Evolutionary conservation across 106 monocot species (phyloP).

Genomic region (Cymbidium sinense): DNA sequence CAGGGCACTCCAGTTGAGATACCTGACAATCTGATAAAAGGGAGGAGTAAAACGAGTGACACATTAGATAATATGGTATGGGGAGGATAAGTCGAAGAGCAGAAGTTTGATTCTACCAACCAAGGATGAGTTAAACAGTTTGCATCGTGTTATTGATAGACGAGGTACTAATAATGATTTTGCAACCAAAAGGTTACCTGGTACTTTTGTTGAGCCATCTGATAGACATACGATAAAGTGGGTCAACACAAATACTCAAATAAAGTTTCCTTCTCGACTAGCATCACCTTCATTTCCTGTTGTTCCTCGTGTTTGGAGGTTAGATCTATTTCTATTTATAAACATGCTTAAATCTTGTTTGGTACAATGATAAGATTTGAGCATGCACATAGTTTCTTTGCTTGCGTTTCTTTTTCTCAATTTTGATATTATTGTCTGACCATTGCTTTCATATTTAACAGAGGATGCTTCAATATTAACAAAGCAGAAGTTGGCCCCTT

Average conservation of each 20-base stretch:
- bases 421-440: background rate
- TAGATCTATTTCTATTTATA: background rate
- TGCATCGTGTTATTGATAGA: background rate
- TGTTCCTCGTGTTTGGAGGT: constrained; percentile 20
- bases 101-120: background rate
- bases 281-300: constrained; percentile 1
- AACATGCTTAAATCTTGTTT: background rate
- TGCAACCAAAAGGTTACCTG: background rate
- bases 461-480: constrained; percentile 18
- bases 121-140: background rate
- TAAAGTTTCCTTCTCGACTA: background rate
- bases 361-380: background rate
- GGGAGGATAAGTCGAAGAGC: background rate
- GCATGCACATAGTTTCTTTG: background rate
- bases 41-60: no score
- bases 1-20: background rate
- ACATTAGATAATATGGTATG: background rate
- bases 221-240: background rate
- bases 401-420: background rate
- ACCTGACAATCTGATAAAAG: background rate
- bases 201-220: background rate
- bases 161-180: no score
- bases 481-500: constrained; percentile 15
- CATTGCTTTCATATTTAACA: constrained; percentile 5
- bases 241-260: background rate